A percentile compares a stretch with the other conserved stretches of the same genome.
phyloP scores from a whole-genome alignment of 1,139 yeast species.

The Starmera stellimalicola region DNA sequence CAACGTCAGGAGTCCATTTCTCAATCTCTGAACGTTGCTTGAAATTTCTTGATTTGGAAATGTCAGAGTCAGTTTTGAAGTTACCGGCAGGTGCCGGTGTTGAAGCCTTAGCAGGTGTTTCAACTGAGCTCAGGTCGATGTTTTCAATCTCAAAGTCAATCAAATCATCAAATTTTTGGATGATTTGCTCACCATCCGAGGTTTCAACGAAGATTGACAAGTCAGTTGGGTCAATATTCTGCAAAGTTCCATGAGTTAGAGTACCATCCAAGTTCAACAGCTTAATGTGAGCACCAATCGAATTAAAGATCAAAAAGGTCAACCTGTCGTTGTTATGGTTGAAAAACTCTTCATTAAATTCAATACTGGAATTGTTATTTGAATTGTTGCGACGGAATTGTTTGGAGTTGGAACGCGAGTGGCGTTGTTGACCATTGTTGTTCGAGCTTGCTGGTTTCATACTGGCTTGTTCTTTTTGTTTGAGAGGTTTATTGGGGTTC shows the following conservation, averaged over 20 bases:
- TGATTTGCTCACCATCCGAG: constrained; percentile 15
- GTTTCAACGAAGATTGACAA: constrained; percentile 20
- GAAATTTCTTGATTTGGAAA: constrained; percentile 56
- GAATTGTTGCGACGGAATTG: constrained; percentile 8
- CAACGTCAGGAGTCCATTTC: constrained; percentile 76
- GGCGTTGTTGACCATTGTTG: too few relatives aligned
- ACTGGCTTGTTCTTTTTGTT: too few relatives aligned
- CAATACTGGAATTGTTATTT: neutral
- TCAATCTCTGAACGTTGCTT: constrained; percentile 42
- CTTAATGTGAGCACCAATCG: constrained; percentile 46
- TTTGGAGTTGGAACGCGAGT: constrained; percentile 12
- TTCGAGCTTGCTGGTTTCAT: too few relatives aligned
- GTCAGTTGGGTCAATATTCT: constrained; percentile 32
- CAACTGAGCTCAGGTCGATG: constrained; percentile 29
- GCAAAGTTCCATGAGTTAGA: constrained; percentile 49
- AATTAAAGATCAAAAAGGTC: constrained; percentile 38
- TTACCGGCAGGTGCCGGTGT: constrained; percentile 10
- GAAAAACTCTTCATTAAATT: constrained; percentile 9
- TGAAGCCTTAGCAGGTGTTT: constrained; percentile 6
- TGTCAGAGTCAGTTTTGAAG: constrained; percentile 82
- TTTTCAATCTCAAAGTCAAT: constrained; percentile 45
- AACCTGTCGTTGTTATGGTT: constrained; percentile 37
- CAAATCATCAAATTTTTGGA: constrained; percentile 49
- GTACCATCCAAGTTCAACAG: constrained; percentile 59
- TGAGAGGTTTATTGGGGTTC: too few relatives aligned